Base-by-base conservation (phyloP, 2,329 filamentous ascomycete species). In the Aspergillus quadricinctus region DNA sequence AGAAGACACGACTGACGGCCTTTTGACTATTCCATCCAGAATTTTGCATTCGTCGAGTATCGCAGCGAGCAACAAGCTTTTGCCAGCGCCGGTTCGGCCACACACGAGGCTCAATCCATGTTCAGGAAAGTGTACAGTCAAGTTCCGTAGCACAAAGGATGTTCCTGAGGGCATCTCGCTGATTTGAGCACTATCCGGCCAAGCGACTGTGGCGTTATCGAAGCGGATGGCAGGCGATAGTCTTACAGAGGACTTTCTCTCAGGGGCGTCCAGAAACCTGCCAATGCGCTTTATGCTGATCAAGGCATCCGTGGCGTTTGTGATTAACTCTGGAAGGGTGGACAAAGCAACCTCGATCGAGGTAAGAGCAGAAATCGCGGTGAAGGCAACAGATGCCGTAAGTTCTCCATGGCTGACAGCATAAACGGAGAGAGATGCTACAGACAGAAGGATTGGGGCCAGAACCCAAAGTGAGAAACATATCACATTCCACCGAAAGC, bases 351-450 rank as follows among this genome's bases (percentile, higher is more conserved):
- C 78, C 67, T 94, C 89, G 23, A 94, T 79, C n/a, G 83, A 81
- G 57, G 83, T 84, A 71, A 94, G 90, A 65, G 88, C 88, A 40
- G 79, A 81, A 52, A 89, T 85, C 28, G 88, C 87, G 27, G 90
- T 90, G 63, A 94, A 94, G 1, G 90, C 90, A 10, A 92, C 81
- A 0, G 88, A 90, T 0, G 90, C 86, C 1, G 81, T 79, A 9
- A 94, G 77, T 0, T 78, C 75, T 4, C 85, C 86, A 61, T 90
- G 72, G 0, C 88, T 63, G 9, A 82, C 61, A 2, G 88, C 85
- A 66, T 92, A 92, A 0, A 85, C 81, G 2, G 86, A 81, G 2
- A 94, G 77, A 0, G 88, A 87, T 8, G 87, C 82, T 3, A 88
- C 88, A 6, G 89, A 85, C 3, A 94, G 80, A 58, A 90, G 77